A percentile compares a stretch with the other conserved stretches of the same genome.
Conservation (phyloP, 805 yeast genomes). For the Scheffersomyces lignosus region DNA sequence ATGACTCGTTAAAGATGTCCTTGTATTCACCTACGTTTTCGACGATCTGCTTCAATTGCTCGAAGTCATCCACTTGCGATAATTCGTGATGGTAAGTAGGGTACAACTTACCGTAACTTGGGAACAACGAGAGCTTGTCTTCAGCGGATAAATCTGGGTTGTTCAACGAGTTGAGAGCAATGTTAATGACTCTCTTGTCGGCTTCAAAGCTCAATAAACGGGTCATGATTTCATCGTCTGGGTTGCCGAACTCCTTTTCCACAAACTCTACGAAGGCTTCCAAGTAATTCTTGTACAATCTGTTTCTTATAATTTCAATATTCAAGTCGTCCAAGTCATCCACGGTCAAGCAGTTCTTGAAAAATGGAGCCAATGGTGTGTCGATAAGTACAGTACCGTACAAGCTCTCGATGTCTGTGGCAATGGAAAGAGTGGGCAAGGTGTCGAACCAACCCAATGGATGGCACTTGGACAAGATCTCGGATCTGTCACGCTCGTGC, state of each 20-base stretch:
- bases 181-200: slow-evolving; percentile 91
- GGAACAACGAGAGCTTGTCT: slow-evolving; percentile 71
- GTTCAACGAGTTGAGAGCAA: slow-evolving; percentile 84
- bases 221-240: slow-evolving; percentile 81
- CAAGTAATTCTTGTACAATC: slow-evolving; percentile 86
- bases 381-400: slow-evolving; percentile 91
- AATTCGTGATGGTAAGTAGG: slow-evolving; percentile 67
- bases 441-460: slow-evolving; percentile 99
- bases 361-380: slow-evolving; percentile 96
- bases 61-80: slow-evolving; percentile 80
- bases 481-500: slow-evolving; percentile 89
- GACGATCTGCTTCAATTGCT: slow-evolving; percentile 68
- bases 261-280: slow-evolving; percentile 81
- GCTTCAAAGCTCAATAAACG: slow-evolving; percentile 85
- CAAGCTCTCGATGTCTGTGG: slow-evolving; percentile 91
- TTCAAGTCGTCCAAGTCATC: slow-evolving; percentile 93
- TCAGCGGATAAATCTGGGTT: slow-evolving; percentile 71
- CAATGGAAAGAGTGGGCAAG: slow-evolving; percentile 89
- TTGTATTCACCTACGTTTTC: slow-evolving; percentile 66
- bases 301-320: slow-evolving; percentile 91
- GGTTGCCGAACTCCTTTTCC: slow-evolving; percentile 58
- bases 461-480: slow-evolving; percentile 86
- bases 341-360: slow-evolving; percentile 81
- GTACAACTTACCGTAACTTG: slow-evolving; percentile 77
- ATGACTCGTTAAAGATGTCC: slow-evolving; percentile 47